Evolutionary conservation across 176 grass and related monocot genomes (phyloP), one percentile per base, ranked within the genome.

Genomic region (Canna indica): DNA sequence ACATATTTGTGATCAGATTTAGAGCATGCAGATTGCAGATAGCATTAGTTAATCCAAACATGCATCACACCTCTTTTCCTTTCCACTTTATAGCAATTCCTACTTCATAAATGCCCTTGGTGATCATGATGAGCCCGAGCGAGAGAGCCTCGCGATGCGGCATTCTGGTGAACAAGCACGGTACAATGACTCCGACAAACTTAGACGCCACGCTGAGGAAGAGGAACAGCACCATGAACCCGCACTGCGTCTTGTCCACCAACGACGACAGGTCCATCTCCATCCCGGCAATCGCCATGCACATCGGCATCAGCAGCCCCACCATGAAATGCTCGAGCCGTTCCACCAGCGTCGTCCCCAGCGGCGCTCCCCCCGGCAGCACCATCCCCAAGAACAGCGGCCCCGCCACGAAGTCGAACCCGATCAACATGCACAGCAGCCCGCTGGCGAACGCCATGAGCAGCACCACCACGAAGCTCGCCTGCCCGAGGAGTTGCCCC

Each of bases 61-160:
- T n/a, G n/a, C n/a, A n/a, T 44, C 7, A 35, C 20, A 91, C 93
- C 81, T 90, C 79, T 36, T 81, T 83, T 32, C 69, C 75, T 30
- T 83, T 62, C 88, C 90, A 97, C 78, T 79, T 76, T 25, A 69
- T 79, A 80, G 85, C 91, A 41, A 81, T 84, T 68, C 87, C 85
- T 74, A 90, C 68, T 77, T 97, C 93, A n/a, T 92, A 72, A 50
- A 97, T 85, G 17, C 93, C 93, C 77, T 92, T 97, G 81, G 62
- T 76, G 68, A 67, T 85, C 93, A 97, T 97, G 69, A 97, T 79
- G 68, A 92, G 64, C 74, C 86, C 84, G 25, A 90, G 86, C 0
- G 88, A 84, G 39, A 97, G 35, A 15, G 86, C 79, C 36, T 97
- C 93, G 44, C 59, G 73, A 45, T 81, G 28, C 0, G 93, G 88